Conservation (phyloP, 352 stramenopile species). For the Pythium diclinum region DNA sequence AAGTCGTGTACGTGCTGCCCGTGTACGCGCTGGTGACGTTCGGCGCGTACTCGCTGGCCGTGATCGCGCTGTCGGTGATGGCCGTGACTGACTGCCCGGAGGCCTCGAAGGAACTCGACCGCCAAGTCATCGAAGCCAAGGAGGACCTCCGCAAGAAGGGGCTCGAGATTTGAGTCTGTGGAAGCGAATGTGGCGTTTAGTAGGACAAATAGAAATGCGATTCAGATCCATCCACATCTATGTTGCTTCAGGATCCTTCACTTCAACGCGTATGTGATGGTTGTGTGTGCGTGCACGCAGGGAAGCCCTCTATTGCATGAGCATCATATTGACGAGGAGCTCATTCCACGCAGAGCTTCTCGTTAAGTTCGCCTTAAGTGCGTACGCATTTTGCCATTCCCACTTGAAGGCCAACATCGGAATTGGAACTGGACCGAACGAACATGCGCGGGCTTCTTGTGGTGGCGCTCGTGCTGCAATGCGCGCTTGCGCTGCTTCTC, state of each 20-base stretch:
- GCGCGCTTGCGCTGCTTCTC: conserved; percentile 7
- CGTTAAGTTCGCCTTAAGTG: conserved; percentile 1
- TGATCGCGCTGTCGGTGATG: conserved; percentile 71
- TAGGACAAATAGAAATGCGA: conserved; percentile 5
- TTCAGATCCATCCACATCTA: not conserved
- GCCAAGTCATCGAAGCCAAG: conserved; percentile 63
- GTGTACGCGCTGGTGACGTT: conserved; percentile 72
- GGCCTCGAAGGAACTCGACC: conserved; percentile 64
- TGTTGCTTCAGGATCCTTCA: not conserved
- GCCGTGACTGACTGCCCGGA: conserved; percentile 64
- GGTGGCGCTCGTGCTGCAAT: conserved; percentile 22
- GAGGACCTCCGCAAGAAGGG: conserved; percentile 56
- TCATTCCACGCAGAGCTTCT: not conserved
- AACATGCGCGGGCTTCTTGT: conserved; percentile 19
- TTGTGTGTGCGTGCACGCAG: not conserved
- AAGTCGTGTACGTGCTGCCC: conserved; percentile 55
- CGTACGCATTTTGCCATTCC: not conserved
- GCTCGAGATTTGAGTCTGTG: conserved; percentile 35
- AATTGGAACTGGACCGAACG: not conserved
- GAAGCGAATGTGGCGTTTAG: not conserved
- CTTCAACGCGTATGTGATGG: too few species aligned
- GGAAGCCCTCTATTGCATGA: not conserved
- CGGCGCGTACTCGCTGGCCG: conserved; percentile 64
- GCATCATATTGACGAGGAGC: too few species aligned
- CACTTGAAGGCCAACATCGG: not conserved